Percentiles rank a stretch among this genome's conserved stretches.
Conservation (phyloP, 2,329 filamentous ascomycete species). For the Fusarium agapanthi region DNA sequence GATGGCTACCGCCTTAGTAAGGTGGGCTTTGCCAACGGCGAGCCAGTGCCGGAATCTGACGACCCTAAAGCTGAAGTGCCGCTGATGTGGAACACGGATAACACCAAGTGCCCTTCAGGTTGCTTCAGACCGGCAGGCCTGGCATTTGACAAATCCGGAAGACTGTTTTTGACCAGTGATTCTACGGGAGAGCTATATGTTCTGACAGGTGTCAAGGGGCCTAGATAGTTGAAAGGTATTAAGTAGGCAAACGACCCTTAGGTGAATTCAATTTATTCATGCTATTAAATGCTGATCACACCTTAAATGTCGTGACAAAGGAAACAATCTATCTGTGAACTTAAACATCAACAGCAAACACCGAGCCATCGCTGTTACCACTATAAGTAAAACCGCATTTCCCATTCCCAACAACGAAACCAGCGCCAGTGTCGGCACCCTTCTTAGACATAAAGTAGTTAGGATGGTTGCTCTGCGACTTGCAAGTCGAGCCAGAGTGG, state of each 20-base stretch:
- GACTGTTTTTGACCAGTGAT: slow-evolving; percentile 3
- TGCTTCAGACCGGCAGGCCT: background rate
- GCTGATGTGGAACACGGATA: slow-evolving; percentile 7
- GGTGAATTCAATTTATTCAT: background rate
- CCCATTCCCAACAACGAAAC: background rate
- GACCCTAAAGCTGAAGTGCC: slow-evolving; percentile 1
- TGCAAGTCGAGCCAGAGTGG: background rate
- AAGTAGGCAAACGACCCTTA: accelerated
- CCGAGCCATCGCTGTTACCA: background rate
- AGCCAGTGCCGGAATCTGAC: background rate
- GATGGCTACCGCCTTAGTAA: slow-evolving; percentile 10
- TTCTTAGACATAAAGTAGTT: slow-evolving; percentile 14
- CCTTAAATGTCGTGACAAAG: accelerated
- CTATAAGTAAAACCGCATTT: slow-evolving; percentile 7
- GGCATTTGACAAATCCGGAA: background rate
- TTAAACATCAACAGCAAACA: background rate
- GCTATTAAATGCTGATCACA: accelerated
- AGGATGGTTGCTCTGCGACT: background rate
- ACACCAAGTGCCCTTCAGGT: background rate
- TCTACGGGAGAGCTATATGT: slow-evolving; percentile 4
- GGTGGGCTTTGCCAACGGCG: background rate
- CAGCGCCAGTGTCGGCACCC: background rate
- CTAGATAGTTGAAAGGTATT: too few species aligned
- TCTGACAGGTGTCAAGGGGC: background rate
- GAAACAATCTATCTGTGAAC: too few species aligned